phyloP scores from a whole-genome alignment of 345 rosid genomes.

The Fremontodendron californicum region DNA sequence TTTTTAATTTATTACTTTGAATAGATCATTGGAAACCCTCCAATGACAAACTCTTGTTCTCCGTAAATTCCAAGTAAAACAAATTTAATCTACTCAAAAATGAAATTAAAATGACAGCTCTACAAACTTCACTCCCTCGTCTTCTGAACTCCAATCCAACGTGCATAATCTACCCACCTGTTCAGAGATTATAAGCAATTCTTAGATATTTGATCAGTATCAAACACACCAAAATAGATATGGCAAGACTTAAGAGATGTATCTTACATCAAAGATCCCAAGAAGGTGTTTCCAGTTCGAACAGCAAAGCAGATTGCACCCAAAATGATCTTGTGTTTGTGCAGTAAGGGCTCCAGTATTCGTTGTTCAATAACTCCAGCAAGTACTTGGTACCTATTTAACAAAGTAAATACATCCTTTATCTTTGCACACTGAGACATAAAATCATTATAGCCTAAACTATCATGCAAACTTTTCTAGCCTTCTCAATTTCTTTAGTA shows the following conservation, averaged over 20 bases:
- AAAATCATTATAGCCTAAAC: no score
- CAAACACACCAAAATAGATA: background rate
- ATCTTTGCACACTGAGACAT: no score
- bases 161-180: conserved; percentile 89
- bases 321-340: conserved; percentile 51
- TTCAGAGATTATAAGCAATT: background rate
- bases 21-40: background rate
- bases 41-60: background rate
- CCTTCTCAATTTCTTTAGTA: no score
- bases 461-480: no score
- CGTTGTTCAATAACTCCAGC: conserved; percentile 75
- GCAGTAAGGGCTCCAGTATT: conserved; percentile 61
- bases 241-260: background rate
- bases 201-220: background rate
- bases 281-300: conserved; percentile 77
- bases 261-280: conserved; percentile 71
- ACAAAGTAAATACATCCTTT: background rate
- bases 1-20: background rate
- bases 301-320: conserved; percentile 62
- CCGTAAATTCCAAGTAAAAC: background rate
- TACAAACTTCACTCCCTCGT: conserved; percentile 13
- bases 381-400: conserved; percentile 63
- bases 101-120: background rate
- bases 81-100: background rate
- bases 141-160: conserved; percentile 57